phyloP scores from a whole-genome alignment of 2,329 filamentous ascomycete genomes.

The Tolypocladium capitatum region DNA sequence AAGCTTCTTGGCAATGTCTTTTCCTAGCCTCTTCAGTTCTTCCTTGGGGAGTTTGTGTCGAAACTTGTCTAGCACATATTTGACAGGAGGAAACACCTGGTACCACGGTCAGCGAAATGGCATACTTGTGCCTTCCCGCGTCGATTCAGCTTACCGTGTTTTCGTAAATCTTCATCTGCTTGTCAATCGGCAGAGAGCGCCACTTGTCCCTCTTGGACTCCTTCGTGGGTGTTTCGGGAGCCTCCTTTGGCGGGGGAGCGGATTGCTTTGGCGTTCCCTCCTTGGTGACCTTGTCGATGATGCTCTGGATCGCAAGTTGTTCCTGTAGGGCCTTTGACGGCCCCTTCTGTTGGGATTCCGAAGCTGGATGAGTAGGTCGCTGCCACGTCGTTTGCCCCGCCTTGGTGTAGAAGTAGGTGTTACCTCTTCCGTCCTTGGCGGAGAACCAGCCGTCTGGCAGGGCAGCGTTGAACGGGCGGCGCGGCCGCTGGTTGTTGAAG shows the following conservation, averaged over 20 bases:
- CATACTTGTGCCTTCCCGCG: not conserved
- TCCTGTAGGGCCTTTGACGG: slow-evolving; percentile 51
- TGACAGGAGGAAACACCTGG: slow-evolving; percentile 73
- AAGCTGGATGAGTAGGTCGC: slow-evolving; percentile 56
- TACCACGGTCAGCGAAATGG: not conserved
- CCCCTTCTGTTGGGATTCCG: slow-evolving; percentile 48
- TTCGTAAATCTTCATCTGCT: slow-evolving; percentile 91
- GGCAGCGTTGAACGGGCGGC: slow-evolving; percentile 39
- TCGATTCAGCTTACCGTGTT: slow-evolving; percentile 54
- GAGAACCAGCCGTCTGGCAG: slow-evolving; percentile 81
- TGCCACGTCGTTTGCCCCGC: slow-evolving; percentile 71
- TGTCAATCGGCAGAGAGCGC: slow-evolving; percentile 58
- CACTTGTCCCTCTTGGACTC: slow-evolving; percentile 58
- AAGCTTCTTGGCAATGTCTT: slow-evolving; percentile 71
- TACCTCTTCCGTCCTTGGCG: slow-evolving; percentile 56
- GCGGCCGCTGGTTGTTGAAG: slow-evolving; percentile 33
- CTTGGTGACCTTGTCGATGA: slow-evolving; percentile 74
- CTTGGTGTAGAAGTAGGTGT: slow-evolving; percentile 75
- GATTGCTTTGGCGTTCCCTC: slow-evolving; percentile 38
- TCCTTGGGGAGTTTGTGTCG: slow-evolving; percentile 78
- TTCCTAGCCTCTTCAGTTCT: slow-evolving; percentile 47
- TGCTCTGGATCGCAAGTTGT: slow-evolving; percentile 66
- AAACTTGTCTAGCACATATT: slow-evolving; percentile 76
- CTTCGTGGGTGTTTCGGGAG: slow-evolving; percentile 37
- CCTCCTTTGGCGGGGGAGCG: slow-evolving; percentile 52